Base-by-base conservation (phyloP, 345 rosid species). In the Raphanus raphanistrum region DNA sequence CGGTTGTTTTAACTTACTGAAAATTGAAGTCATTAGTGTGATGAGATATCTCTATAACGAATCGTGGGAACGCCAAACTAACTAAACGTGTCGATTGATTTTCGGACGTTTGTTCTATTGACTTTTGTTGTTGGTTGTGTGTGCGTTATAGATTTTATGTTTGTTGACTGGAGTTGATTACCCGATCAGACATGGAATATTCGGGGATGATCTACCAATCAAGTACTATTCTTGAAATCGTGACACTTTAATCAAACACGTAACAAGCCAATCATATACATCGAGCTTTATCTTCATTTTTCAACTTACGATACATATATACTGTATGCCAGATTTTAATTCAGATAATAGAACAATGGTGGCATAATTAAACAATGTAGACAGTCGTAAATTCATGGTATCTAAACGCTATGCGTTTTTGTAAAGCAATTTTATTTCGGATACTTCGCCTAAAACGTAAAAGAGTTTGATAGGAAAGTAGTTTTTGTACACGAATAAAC, bases 1-100 rank as follows among this genome's bases (percentile, higher is more conserved):
- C 77, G 74, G 59, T 66, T 67, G 50, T 67, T 65, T 31, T 10
- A 9, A 12, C 67, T 57, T 16, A 27, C 15, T 60, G 69, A 9
- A 21, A 21, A 10, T 8, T 68, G 9, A 26, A 31, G 67, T 0
- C 72, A 64, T 71, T 17, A 63, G 16, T 45, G 76, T 77, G 68
- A 43, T 32, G 8, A 27, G 58, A 73, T 79, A 12, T 48, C 5
- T 5, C 5, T 5, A 27, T 27, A 60, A 63, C 31, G 79, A 41
- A 32, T 69, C 79, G 79, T 79, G 76, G 79, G 79, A 74, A 79
- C 45, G 61, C 66, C 29, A 64, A 74, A 74, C 64, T 60, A 73
- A 73, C 41, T 7, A 63, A 68, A 74, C 79, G 72, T 74, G 82
- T 69, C 41, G 54, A 63, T 74, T 52, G 67, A 68, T 74, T 31